Percentiles rank a stretch among this genome's conserved stretches.
Evolutionary conservation across 495 filamentous ascomycete species (phyloP).

Genomic region (Astrocystis sublimbata): DNA sequence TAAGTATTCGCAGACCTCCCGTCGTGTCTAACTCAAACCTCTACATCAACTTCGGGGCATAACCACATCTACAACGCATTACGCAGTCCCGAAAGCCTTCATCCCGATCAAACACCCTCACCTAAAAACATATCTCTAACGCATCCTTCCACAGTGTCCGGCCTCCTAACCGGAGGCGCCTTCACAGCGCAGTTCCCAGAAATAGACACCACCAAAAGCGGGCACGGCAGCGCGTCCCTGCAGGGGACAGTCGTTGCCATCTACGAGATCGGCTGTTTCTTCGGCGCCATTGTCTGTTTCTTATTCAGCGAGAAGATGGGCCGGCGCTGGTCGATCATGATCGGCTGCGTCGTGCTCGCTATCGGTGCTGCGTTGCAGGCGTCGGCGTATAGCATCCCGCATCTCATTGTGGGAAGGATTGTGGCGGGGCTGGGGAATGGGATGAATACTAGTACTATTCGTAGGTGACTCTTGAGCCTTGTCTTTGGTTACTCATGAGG

Average conservation of each 20-base stretch:
- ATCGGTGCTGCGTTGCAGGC: slow-evolving; percentile 48
- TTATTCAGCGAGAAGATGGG: slow-evolving; percentile 51
- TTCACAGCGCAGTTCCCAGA: slow-evolving; percentile 8
- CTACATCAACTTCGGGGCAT: not conserved
- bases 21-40: not conserved
- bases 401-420: slow-evolving; percentile 51
- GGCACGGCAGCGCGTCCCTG: slow-evolving; percentile 1
- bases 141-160: not conserved
- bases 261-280: slow-evolving; percentile 13
- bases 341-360: slow-evolving; percentile 42
- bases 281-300: slow-evolving; percentile 38
- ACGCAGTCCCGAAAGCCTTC: too few species aligned
- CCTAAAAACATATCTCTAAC: too few species aligned
- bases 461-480: not conserved
- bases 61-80: too few species aligned
- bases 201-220: slow-evolving; percentile 1
- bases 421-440: slow-evolving; percentile 56
- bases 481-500: not conserved
- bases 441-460: slow-evolving; percentile 49
- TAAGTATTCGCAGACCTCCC: not conserved
- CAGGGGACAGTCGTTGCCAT: slow-evolving; percentile 15
- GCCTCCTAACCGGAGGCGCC: slow-evolving; percentile 2
- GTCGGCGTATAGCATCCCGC: slow-evolving; percentile 41
- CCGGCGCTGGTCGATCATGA: slow-evolving; percentile 46
- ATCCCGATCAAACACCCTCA: too few species aligned